Base-by-base conservation (phyloP, 2,329 filamentous ascomycete species). In the Thermoascus crustaceus region DNA sequence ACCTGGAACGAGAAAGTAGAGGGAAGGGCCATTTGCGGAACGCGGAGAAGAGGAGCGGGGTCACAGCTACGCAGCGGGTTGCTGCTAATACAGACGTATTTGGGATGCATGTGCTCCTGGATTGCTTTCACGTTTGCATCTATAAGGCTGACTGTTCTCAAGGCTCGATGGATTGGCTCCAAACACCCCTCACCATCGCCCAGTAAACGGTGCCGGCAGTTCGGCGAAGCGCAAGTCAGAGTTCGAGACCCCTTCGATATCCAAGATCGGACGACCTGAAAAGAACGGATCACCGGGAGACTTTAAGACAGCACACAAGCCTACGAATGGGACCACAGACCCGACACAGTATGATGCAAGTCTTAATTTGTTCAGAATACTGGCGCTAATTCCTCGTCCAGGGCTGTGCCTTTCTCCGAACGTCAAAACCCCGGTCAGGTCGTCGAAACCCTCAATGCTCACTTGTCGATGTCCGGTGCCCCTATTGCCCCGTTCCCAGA, bases 401-500 rank as follows among this genome's bases (percentile, higher is more conserved):
- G 74, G 34, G 53, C 66, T n/a, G 68, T 76, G 13, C 69, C 79
- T 4, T 96, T 96, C 55, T 72, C 76, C 34, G 78, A 88, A 42
- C 78, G 91, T 33, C 67, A 71, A 21, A 88, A 93, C 49, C 71
- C 86, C 8, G 89, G 89, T 38, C 82, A 93, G 49, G 73, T 86
- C 7, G 57, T 91, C 31, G 88, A 96, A 56, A 75, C 86, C 18
- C 72, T 98, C 42, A 95, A 95, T 60, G 69, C 75, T 26, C 77
- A 89, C 39, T 73, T 94, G 19, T 57, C 72, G 9, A 63, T 78
- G 1, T 69, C 82, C 19, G 78, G 85, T 30, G 68, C 81, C 2
- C 84, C 82, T 2, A 73, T 84, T 16, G 79, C 80, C 20, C 81
- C 82, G 1, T 85, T 78, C 45, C 57, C 77, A 7, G 84, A 91